Conservation (phyloP, 768 basidiomycete species). For the Gautieria morchelliformis region DNA sequence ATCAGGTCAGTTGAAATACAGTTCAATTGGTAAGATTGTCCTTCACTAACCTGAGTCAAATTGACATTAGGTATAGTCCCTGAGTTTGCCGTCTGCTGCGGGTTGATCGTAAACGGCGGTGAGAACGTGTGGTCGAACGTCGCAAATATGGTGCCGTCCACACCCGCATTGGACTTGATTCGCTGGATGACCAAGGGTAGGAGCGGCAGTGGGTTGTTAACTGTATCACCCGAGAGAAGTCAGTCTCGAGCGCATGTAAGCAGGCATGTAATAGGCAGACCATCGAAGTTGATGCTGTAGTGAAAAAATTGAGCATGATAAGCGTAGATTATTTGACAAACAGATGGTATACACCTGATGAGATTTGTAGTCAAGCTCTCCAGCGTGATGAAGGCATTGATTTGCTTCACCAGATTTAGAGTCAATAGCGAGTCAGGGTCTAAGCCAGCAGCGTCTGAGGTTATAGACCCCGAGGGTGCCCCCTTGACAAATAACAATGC, state of each 20-base stretch:
- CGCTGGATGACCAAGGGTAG: background rate
- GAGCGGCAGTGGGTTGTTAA: slow-evolving; percentile 2
- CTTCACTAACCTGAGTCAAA: background rate
- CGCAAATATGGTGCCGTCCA: slow-evolving; percentile 1
- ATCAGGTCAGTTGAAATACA: background rate
- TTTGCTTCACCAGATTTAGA: background rate
- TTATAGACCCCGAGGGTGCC: too few species aligned
- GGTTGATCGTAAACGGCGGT: background rate
- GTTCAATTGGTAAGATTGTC: too few species aligned
- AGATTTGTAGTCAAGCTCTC: background rate
- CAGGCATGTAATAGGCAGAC: background rate
- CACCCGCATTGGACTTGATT: background rate
- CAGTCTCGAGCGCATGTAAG: background rate
- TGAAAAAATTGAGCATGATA: background rate
- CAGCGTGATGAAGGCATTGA: background rate
- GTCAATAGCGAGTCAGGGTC: background rate
- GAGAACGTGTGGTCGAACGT: slow-evolving; percentile 5
- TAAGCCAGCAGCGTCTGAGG: background rate
- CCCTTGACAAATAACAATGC: too few species aligned
- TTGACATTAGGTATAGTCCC: background rate
- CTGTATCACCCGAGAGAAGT: slow-evolving; percentile 9
- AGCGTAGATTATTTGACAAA: background rate
- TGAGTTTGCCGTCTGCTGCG: background rate
- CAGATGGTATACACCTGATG: background rate
- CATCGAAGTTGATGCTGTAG: background rate